Base-by-base conservation (phyloP, 1,284 basidiomycete genomes). In the Moesziomyces sp. region DNA sequence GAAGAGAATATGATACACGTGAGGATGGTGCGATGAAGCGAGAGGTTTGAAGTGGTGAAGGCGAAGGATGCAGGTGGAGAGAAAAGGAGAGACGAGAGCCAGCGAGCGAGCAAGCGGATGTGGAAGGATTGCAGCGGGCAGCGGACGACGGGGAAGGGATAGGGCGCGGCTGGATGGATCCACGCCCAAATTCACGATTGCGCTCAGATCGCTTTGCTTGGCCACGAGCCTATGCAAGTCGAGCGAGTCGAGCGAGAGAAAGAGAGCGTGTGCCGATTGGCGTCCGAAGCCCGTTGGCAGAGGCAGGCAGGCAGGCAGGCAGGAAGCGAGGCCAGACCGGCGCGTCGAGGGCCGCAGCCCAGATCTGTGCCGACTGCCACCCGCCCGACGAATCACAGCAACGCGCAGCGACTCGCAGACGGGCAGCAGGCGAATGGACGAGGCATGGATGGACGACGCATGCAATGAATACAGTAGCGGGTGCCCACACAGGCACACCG, bases 51-150 rank as follows among this genome's bases (percentile, higher is more conserved):
- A 14, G 14, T 40, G 38, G 16, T 18, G 38, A 40, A 13, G 30
- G 30, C 3, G 16, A 40, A 40, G 38, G 13, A 40, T 40, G 38
- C 38, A 18, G 18, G 16, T 40, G 45, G 45, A 26, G 45, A 46
- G 44, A 45, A n/a, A 24, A 13, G 44, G 44, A 45, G 44, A 46
- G 45, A 46, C 9, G 45, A 26, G 45, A 46, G 44, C 13, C 21
- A 13, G 13, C 30, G 1, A 34, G 11, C 30, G 30, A 34, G 30
- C 30, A 13, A 34, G 45, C 45, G 45, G 13, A 46, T 23, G 45
- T 21, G 16, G 24, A 46, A 46, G 24, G 45, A 26, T 34, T 34
- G 30, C 30, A 34, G 30, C 30, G 30, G 30, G 30, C 30, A 11
- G 3, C 30, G 9, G 30, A 34, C 30, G 30, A 34, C 13, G 30